phyloP scores from a whole-genome alignment of 345 rosid genomes.

The Crucihimalaya himalaica region DNA sequence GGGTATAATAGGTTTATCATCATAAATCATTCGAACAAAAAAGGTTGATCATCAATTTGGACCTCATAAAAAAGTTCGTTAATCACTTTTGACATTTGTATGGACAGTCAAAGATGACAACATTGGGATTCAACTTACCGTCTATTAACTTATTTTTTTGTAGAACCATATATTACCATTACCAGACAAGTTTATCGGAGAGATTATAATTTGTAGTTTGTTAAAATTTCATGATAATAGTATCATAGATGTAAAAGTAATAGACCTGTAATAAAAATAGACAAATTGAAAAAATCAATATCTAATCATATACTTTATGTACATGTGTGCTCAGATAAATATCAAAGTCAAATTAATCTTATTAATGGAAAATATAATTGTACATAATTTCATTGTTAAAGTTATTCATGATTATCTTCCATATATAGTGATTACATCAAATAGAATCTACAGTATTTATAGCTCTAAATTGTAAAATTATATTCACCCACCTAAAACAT shows the following conservation, averaged over 20 bases:
- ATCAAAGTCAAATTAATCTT: not conserved
- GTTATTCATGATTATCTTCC: slow-evolving; percentile 10
- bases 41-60: not conserved
- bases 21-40: not conserved
- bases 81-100: not conserved
- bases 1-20: not conserved
- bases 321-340: not conserved
- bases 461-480: not conserved
- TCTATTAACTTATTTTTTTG: not conserved
- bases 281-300: not conserved
- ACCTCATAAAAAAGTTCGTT: not conserved
- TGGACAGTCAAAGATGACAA: not conserved
- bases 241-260: not conserved
- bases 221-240: too few species aligned
- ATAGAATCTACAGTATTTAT: not conserved
- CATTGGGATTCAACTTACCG: not conserved
- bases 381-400: not conserved
- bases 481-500: not conserved
- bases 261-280: not conserved
- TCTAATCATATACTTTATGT: not conserved
- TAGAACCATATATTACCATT: not conserved
- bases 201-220: not conserved
- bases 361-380: not conserved
- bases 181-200: not conserved
- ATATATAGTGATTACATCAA: not conserved